Evolutionary conservation across 75 land plant genomes (phyloP), one percentile per base, ranked within the genome.

Genomic region (Selaginella tamariscina): DNA sequence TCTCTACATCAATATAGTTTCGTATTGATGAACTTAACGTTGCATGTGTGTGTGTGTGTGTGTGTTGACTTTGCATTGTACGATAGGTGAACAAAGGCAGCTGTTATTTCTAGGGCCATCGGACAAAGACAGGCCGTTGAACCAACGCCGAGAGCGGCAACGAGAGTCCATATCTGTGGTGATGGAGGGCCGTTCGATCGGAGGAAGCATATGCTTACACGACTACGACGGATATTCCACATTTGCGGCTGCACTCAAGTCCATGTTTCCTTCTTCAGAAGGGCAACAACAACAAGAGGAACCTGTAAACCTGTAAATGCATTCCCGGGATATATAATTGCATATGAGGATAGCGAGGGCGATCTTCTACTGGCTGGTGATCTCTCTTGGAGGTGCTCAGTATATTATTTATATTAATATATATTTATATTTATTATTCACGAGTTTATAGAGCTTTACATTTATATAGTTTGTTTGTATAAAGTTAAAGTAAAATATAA

Each of bases 341-440:
- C 88, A 11, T 85, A 82, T 29, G 88, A 85, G 68, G 88, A 85
- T 71, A 69, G 77, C 54, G 88, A 85, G 56, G 80, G 84, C 29
- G 88, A 85, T 65, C 88, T 85, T 26, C 85, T 85, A 32, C 84
- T 85, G 27, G 88, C 70, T 18, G 88, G 88, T 0, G 88, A 85
- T 64, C 77, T 85, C 0, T 56, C 72, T 31, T 85, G 88, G 88
- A 80, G 81, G 88, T 85, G 68, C 11, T 39, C 11, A 5, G 5
- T 15, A 15, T 15, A 39, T 39, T 15, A 5, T 39, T 39, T 39
- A 39, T 15, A 39, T 5, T 39, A 39, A 39, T 5, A 39, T 15
- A 39, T 15, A 5, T 5, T 39, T 5, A 39, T 5, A 5, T 5
- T 39, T 15, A 5, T 15, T 39, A 5, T 39, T 39, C 49, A 5